phyloP scores from a whole-genome alignment of 2,329 filamentous ascomycete species.

The Geoglossum cookeanum region DNA sequence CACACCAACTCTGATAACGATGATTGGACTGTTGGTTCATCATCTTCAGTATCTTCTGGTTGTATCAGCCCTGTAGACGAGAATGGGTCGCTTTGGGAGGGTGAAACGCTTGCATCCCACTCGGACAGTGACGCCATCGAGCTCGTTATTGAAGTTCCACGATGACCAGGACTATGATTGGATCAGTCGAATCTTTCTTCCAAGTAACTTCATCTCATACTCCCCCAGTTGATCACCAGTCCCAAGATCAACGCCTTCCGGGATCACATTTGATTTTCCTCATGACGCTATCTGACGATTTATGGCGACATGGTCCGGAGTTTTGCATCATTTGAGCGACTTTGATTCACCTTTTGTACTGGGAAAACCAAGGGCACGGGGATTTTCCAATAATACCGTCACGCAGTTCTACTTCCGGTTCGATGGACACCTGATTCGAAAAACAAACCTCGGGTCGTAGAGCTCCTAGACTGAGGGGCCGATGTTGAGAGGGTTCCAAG shows the following conservation, averaged over 20 bases:
- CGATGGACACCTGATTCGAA: background rate
- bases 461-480: background rate
- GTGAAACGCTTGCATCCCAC: constrained; percentile 30
- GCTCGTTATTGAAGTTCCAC: background rate
- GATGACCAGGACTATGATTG: background rate
- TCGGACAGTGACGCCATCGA: constrained; percentile 17
- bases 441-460: too few species aligned
- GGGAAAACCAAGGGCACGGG: background rate
- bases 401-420: background rate
- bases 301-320: constrained; percentile 1
- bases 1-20: constrained; percentile 46
- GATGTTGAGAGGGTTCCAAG: background rate
- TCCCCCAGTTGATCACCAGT: background rate
- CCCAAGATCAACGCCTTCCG: background rate
- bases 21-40: constrained; percentile 79
- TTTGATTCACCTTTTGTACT: background rate
- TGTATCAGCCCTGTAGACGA: constrained; percentile 44
- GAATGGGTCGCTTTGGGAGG: constrained; percentile 35
- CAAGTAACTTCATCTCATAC: background rate
- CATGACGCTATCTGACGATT: constrained; percentile 1
- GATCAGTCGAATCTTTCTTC: background rate
- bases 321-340: constrained; percentile 1
- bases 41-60: constrained; percentile 51
- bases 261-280: background rate
- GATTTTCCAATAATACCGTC: background rate